Evolutionary conservation across 306 rosid genomes (phyloP), one percentile per base, ranked within the genome.

Genomic region (Medicago arabica): DNA sequence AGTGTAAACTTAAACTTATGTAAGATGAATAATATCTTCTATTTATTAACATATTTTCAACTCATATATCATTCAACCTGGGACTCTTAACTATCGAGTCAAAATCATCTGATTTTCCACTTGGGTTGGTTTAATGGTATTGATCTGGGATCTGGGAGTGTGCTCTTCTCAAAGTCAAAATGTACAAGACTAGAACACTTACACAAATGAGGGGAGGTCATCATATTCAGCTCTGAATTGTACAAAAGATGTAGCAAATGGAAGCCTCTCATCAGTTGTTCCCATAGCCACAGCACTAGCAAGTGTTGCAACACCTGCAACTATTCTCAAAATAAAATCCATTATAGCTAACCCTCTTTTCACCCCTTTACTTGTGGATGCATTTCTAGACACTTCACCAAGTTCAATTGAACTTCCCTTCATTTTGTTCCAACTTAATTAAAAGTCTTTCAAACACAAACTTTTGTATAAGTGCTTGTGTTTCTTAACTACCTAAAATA

Each of bases 191-290:
- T 34, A 31, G 5, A 74, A 0, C 11, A 23, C 85, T 81, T 69
- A 90, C 96, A 75, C 78, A 23, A 90, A 79, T 3, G 84, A 57
- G 38, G 96, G 96, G 55, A 88, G 83, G 41, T 88, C 86, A 75
- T 82, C 80, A 72, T 60, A 85, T 79, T 82, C 71, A 71, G 86
- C 88, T 28, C 82, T 71, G 82, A 85, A 85, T 68, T 40, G 72
- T n/a, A 85, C 19, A 62, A 85, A 85, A 51, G 50, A 69, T 10
- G 88, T 78, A 19, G 73, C 65, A 82, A 85, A 85, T 25, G 84
- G 86, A 67, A 85, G 88, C n/a, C 71, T 85, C 70, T 85, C 75
- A 46, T 78, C 16, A 28, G 82, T 66, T 21, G 86, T 78, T 21
- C 62, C 88, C 88, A 82, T 85, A 46, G 80, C 74, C 40, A 78